Evolutionary conservation across 495 filamentous ascomycete genomes (phyloP), one percentile per base, ranked within the genome.

Genomic region (Bryoglossum gracile): DNA sequence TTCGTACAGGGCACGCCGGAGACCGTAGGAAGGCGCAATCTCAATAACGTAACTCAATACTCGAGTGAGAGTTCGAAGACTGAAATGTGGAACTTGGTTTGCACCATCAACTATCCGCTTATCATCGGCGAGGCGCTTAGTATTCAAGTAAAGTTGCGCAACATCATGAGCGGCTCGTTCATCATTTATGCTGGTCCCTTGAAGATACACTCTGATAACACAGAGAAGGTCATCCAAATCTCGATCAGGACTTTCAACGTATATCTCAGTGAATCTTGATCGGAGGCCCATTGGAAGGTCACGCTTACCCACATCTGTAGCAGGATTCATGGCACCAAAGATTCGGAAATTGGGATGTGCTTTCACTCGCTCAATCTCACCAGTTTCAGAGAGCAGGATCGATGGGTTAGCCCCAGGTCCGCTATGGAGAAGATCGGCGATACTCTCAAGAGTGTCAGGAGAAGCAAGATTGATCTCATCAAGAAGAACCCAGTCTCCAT

Each of bases 281-380:
- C 87, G 73, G 24, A 94, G 70, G 3, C 92, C 87, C 43, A 83
- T 77, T 0, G 89, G 90, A 3, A 99, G 72, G 62, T 97, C 92
- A 47, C 87, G 80, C 68, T 97, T 99, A 25, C 94, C 94, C 48
- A 95, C 78, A 72, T 99, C 94, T 10, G 91, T 97, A 9, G 94
- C 91, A 36, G 94, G 94, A 59, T 99, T 99, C 94, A 99, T 99
- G 36, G 92, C 92, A 19, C 86, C 94, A 65, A 99, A 97, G 19
- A 99, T 84, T 25, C 94, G 82, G 63, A 99, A 99, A 56, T 95
- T 78, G 2, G 87, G 84, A 62, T 99, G 92, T 1, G 89, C 90
- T 43, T 82, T 78, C 8, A 97, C 81, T 35, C 89, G 77, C 62
- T 96, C 87, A 19, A 89, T 82, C 49, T 89, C 85, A 42, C 92